phyloP scores from a whole-genome alignment of 257 asterid genomes.

The Solanum rostratum region DNA sequence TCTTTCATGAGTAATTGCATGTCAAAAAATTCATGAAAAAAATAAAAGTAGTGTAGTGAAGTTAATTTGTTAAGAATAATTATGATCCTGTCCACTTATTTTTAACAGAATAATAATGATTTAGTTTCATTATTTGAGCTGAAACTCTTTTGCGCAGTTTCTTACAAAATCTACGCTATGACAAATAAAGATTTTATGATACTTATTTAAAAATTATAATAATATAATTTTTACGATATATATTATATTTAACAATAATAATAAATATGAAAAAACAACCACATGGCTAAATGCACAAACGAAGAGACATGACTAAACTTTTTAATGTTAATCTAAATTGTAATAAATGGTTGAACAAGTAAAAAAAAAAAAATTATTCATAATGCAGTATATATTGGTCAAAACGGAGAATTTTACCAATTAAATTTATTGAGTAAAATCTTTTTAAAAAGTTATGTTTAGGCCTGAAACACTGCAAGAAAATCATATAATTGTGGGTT shows the following conservation, averaged over 20 bases:
- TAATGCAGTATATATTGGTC: not conserved
- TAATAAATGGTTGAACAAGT: not conserved
- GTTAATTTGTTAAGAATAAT: not conserved
- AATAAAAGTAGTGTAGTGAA: not conserved
- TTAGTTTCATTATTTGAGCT: not conserved
- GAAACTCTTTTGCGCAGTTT: not conserved
- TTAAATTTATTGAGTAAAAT: not conserved
- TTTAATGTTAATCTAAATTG: not conserved
- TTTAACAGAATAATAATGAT: not conserved
- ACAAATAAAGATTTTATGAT: not conserved
- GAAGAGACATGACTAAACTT: not conserved
- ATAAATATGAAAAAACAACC: not conserved
- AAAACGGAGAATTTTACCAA: not conserved
- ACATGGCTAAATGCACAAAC: not conserved
- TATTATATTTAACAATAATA: not conserved
- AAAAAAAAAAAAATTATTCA: not conserved
- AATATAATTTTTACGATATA: no score
- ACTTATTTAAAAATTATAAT: no score
- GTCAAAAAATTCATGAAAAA: not conserved
- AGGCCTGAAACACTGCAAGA: not conserved
- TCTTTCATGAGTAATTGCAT: not conserved
- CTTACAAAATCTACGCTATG: not conserved
- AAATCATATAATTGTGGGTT: conserved; percentile 1
- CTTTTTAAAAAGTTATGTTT: not conserved
- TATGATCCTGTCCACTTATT: not conserved